These are phyloP conservation scores for Aspergillus novoparasiticus DNA, from an alignment of 2,329 filamentous ascomycete species.

Conservation along the genomic window DNA sequence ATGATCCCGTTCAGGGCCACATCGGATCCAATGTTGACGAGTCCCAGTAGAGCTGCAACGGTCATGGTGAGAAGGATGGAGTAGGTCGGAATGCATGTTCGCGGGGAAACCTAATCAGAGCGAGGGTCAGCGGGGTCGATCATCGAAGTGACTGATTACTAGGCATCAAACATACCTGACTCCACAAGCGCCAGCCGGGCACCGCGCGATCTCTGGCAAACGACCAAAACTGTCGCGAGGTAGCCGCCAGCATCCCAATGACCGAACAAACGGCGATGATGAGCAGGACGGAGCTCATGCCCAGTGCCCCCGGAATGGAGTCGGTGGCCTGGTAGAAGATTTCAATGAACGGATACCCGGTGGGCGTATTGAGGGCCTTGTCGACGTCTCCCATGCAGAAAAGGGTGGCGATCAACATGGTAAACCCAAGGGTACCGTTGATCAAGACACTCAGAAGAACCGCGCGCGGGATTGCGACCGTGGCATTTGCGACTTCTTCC, in stretches of 20 bases:
- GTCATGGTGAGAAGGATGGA: constrained; percentile 30
- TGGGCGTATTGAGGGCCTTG: constrained; percentile 26
- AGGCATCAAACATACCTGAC: constrained; percentile 21
- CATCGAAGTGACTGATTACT: not conserved
- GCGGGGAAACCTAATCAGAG: constrained; percentile 21
- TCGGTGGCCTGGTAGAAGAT: constrained; percentile 36
- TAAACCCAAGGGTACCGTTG: constrained; percentile 40
- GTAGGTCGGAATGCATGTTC: constrained; percentile 30
- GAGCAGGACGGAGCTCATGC: constrained; percentile 31
- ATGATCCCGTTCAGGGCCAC: constrained; percentile 38
- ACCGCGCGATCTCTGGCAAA: constrained; percentile 31
- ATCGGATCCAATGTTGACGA: constrained; percentile 38
- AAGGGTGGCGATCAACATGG: constrained; percentile 41
- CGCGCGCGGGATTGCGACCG: constrained; percentile 37
- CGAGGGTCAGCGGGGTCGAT: not conserved
- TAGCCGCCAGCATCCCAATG: constrained; percentile 47
- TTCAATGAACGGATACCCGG: constrained; percentile 40
- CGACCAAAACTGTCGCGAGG: constrained; percentile 44
- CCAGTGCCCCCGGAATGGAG: constrained; percentile 27
- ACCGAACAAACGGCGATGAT: constrained; percentile 34
- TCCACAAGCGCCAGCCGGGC: constrained; percentile 33
- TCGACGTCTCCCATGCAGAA: constrained; percentile 42
- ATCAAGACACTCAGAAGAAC: constrained; percentile 41
- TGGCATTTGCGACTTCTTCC: constrained; percentile 46
- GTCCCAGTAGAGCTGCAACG: constrained; percentile 31